Conservation (phyloP, 768 basidiomycete species). For the Mycena kentingensis region DNA sequence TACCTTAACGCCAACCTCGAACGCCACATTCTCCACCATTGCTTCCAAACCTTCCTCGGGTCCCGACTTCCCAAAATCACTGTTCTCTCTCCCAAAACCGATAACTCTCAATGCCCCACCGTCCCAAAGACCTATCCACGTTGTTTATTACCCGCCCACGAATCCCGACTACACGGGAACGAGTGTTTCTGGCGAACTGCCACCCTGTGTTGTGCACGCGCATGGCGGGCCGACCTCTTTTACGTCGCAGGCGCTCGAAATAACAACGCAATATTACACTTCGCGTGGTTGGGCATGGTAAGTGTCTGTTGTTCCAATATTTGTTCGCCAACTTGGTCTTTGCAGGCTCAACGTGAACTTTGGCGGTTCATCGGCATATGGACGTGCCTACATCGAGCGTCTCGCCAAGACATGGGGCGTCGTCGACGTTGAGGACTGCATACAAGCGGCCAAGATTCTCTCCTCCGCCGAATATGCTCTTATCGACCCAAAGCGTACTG, state of each 20-base stretch:
- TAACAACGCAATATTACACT: conserved; percentile 65
- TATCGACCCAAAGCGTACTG: conserved; percentile 63
- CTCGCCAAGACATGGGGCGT: conserved; percentile 73
- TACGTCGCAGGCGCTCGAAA: conserved; percentile 48
- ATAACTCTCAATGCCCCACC: conserved; percentile 42
- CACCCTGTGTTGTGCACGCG: conserved; percentile 64
- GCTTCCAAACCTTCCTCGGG: conserved; percentile 22
- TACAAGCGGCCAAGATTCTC: conserved; percentile 54
- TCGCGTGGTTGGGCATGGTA: conserved; percentile 74
- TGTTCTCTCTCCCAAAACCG: conserved; percentile 52
- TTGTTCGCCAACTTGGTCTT: conserved; percentile 12
- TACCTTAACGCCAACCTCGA: conserved; percentile 27
- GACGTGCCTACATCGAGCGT: conserved; percentile 60
- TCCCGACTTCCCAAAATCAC: conserved; percentile 29
- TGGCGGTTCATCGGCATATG: conserved; percentile 60
- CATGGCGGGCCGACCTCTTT: conserved; percentile 75
- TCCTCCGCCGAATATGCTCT: conserved; percentile 48
- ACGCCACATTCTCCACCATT: conserved; percentile 20
- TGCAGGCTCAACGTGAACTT: conserved; percentile 59
- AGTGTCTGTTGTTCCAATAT: conserved; percentile 8
- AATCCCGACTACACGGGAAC: conserved; percentile 62
- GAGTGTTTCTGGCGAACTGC: conserved; percentile 51
- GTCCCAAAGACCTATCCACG: conserved; percentile 49
- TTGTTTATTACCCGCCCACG: conserved; percentile 66
- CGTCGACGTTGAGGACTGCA: conserved; percentile 70